Base-by-base conservation (phyloP, 2,329 filamentous ascomycete genomes). In the Cryphonectria carpinicola region DNA sequence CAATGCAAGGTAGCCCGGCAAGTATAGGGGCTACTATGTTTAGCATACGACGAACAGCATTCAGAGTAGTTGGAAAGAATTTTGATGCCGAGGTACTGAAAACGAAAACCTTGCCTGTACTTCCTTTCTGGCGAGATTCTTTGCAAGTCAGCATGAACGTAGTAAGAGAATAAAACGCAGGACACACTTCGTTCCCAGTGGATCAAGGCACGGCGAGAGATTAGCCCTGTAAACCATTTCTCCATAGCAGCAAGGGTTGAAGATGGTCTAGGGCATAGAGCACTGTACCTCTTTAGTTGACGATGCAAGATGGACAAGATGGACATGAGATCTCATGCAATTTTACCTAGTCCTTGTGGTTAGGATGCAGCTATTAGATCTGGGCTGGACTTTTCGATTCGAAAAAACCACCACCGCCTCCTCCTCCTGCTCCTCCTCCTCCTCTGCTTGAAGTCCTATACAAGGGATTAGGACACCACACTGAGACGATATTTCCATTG, bases 131-230 rank as follows among this genome's bases (percentile, higher is more conserved):
- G 22, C 6, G 6, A 13, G 52, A 3, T 4, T 25, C 52, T 22
- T 17, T 28, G 52, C 5, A 25, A 56, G 13, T 25, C 46, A 19
- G 3, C n/a, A 10, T 56, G n/a, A 25, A 56, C n/a, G 52, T 28
- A 10, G 37, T 22, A 35, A 35, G 37, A 66, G 32, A 32, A 60
- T 62, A 41, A 62, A 58, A 71, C 69, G 61, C 52, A 39, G 52
- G 58, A 43, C 52, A 66, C 65, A 66, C 65, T 68, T 68, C 63
- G 69, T 65, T 62, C 6, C 19, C 32, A n/a, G 56, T 10, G 56
- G 8, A 19, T 61, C n/a, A 39, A 35, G 66, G 22, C 39, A 11
- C 43, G 41, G 35, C 22, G 41, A 35, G 49, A n/a, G 39, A 54
- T 64, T 28, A 54, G 62, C 28, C 39, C 61, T 32, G 72, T 28